A percentile compares a stretch with the other conserved stretches of the same genome.
phyloP scores from a whole-genome alignment of 1,284 basidiomycete species.

The Austroboletus sp. region DNA sequence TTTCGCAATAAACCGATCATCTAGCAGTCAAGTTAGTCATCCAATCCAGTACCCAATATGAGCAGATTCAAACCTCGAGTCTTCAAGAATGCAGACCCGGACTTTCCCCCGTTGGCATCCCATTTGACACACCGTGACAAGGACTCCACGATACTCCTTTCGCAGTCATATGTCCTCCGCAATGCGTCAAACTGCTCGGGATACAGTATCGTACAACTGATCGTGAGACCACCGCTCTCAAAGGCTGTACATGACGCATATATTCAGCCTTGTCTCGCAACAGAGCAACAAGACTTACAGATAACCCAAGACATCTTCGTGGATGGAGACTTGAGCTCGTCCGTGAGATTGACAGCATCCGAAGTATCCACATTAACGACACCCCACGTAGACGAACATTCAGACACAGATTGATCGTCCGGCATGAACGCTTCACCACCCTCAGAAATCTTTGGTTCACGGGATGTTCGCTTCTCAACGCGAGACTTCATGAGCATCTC shows the following conservation, averaged over 20 bases:
- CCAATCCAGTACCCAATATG: not conserved
- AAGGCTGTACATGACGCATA: conserved; percentile 70
- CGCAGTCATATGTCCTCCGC: conserved; percentile 86
- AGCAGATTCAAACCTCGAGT: conserved; percentile 60
- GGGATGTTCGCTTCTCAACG: conserved; percentile 61
- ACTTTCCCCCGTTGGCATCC: conserved; percentile 94
- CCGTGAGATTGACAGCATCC: conserved; percentile 63
- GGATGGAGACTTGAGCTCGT: conserved; percentile 69
- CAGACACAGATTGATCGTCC: conserved; percentile 70
- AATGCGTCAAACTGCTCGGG: conserved; percentile 96
- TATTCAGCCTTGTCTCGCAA: conserved; percentile 1
- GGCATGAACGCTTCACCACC: conserved; percentile 80
- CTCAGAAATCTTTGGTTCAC: conserved; percentile 62
- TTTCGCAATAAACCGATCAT: conserved; percentile 97
- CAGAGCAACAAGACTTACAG: conserved; percentile 41
- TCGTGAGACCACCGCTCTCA: conserved; percentile 85
- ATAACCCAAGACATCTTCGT: conserved; percentile 75
- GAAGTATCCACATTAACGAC: conserved; percentile 71
- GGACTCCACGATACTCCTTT: conserved; percentile 89
- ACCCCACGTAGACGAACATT: conserved; percentile 79
- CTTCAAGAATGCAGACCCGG: conserved; percentile 93
- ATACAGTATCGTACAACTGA: conserved; percentile 92
- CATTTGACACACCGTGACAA: conserved; percentile 93
- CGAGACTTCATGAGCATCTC: conserved; percentile 75
- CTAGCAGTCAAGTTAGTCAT: conserved; percentile 37